phyloP scores from a whole-genome alignment of 1,139 yeast genomes.

The Suhomyces atakaporum region DNA sequence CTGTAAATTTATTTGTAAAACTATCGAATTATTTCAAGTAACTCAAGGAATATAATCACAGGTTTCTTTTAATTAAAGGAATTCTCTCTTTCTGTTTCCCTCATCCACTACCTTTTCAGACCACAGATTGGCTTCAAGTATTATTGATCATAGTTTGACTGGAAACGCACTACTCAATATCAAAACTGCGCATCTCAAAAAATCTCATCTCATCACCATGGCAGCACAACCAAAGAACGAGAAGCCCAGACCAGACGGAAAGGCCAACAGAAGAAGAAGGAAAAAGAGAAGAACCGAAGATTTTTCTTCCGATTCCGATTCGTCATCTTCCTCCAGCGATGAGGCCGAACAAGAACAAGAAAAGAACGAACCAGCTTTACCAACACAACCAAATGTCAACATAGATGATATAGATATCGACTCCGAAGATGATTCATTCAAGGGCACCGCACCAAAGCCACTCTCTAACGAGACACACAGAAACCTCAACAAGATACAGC shows the following conservation, averaged over 20 bases:
- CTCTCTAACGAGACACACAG: slow-evolving; percentile 26
- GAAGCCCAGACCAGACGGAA: slow-evolving; percentile 13
- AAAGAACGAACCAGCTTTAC: slow-evolving; percentile 9
- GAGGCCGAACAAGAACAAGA: slow-evolving; percentile 12
- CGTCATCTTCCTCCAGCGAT: slow-evolving; percentile 43
- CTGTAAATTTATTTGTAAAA: too few species aligned
- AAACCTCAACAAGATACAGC: slow-evolving; percentile 28
- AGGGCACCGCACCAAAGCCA: slow-evolving; percentile 18
- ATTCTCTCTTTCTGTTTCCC: too few species aligned
- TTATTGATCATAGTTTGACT: too few species aligned
- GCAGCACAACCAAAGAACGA: slow-evolving; percentile 17
- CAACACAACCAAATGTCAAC: slow-evolving; percentile 20
- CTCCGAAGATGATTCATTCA: slow-evolving; percentile 40
- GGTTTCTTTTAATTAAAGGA: too few species aligned
- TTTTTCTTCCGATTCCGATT: slow-evolving; percentile 48
- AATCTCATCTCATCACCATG: slow-evolving; percentile 12
- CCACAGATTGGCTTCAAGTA: too few species aligned
- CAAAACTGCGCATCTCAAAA: not conserved
- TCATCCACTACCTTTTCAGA: too few species aligned
- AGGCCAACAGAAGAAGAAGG: slow-evolving; percentile 47
- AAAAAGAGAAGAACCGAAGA: slow-evolving; percentile 83
- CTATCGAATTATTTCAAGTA: too few species aligned
- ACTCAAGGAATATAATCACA: too few species aligned
- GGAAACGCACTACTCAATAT: too few species aligned
- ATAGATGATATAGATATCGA: slow-evolving; percentile 38